Evolutionary conservation across 2,329 filamentous ascomycete genomes (phyloP).

Genomic region (Paecilomyces sp.): DNA sequence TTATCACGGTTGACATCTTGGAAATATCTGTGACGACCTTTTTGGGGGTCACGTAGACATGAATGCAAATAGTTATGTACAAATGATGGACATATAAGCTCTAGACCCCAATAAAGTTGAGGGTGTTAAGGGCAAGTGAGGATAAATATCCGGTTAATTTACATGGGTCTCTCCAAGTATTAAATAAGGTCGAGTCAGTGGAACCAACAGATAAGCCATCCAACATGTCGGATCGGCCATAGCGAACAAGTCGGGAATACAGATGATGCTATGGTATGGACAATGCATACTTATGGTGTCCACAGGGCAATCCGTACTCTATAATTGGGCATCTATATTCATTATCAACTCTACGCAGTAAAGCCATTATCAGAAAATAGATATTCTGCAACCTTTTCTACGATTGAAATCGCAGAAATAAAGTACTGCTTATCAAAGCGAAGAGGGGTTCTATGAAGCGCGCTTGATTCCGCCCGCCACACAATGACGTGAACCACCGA

Average conservation of each 20-base stretch:
- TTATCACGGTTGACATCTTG: conserved; percentile 54
- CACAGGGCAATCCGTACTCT: too few relatives aligned
- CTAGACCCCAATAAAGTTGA: not conserved
- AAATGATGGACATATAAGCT: not conserved
- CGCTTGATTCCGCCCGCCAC: not conserved
- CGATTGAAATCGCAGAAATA: too few relatives aligned
- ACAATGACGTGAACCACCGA: not conserved
- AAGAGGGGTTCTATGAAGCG: not conserved
- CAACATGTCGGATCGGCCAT: not conserved
- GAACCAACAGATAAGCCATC: not conserved
- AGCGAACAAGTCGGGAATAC: not conserved
- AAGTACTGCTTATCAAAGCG: not conserved
- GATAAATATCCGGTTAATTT: too few relatives aligned
- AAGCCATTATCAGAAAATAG: too few relatives aligned
- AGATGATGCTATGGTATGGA: not conserved
- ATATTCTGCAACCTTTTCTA: too few relatives aligned
- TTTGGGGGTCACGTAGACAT: not conserved
- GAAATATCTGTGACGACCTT: not conserved
- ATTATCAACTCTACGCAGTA: too few relatives aligned
- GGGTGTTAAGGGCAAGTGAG: not conserved
- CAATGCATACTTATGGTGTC: too few relatives aligned
- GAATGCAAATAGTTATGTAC: too few relatives aligned
- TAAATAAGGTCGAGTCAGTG: too few relatives aligned
- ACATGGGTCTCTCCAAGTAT: too few relatives aligned
- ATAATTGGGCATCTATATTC: too few relatives aligned